phyloP scores from a whole-genome alignment of 192 early-diverging fungal species.

The Paraglomus occultum region DNA sequence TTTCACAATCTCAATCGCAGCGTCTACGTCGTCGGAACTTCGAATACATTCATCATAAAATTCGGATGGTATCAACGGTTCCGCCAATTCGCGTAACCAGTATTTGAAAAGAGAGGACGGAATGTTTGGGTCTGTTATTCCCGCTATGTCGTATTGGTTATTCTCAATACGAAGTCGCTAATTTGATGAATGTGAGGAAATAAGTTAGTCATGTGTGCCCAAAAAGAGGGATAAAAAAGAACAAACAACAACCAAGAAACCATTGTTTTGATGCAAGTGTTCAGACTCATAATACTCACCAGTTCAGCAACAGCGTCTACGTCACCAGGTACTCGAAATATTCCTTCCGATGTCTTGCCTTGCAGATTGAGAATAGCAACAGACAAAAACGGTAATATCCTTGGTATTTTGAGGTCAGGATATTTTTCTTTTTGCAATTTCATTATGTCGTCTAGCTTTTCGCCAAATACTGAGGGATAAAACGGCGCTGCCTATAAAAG shows the following conservation, averaged over 20 bases:
- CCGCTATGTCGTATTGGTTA: constrained; percentile 67
- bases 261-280: constrained; percentile 3
- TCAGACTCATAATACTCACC: constrained; percentile 37
- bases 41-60: constrained; percentile 78
- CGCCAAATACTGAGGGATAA: constrained; percentile 86
- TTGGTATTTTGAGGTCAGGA: constrained; percentile 65
- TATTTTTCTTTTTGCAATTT: constrained; percentile 45
- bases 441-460: constrained; percentile 86
- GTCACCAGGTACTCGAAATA: constrained; percentile 95
- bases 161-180: constrained; percentile 81
- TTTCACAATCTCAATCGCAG: constrained; percentile 50
- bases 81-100: constrained; percentile 92
- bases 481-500: constrained; percentile 71
- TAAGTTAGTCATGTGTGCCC: neutral
- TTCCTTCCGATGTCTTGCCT: constrained; percentile 84
- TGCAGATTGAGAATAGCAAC: constrained; percentile 70
- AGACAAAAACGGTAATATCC: constrained; percentile 78
- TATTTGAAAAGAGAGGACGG: constrained; percentile 89
- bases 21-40: constrained; percentile 51
- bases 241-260: constrained; percentile 8
- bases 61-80: constrained; percentile 83
- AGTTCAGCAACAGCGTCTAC: constrained; percentile 78
- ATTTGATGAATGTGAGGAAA: neutral
- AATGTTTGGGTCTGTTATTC: constrained; percentile 86
- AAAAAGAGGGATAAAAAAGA: neutral